A percentile compares a stretch with the other conserved stretches of the same genome.
Evolutionary conservation across 1,139 yeast genomes (phyloP).

Genomic region (Hansenula anomala): DNA sequence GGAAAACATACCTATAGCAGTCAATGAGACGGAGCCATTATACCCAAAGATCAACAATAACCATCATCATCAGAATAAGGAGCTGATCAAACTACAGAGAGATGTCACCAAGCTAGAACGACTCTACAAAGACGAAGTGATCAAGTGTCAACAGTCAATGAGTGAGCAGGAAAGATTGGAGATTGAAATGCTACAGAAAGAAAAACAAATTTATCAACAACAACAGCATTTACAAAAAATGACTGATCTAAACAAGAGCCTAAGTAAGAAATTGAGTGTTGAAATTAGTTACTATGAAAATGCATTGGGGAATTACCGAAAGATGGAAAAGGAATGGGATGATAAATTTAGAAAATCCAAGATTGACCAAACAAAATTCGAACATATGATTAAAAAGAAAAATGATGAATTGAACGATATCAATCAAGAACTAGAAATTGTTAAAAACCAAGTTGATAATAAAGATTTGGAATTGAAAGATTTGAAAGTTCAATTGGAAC

Average conservation of each 20-base stretch:
- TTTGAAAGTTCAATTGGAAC: background rate
- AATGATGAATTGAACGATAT: conserved; percentile 18
- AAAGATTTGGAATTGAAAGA: conserved; percentile 9
- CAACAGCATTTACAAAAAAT: conserved; percentile 8
- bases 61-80: background rate
- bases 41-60: background rate
- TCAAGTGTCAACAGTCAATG: conserved; percentile 23
- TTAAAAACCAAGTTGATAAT: conserved; percentile 16
- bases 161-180: conserved; percentile 29
- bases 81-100: conserved; percentile 4
- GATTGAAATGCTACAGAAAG: conserved; percentile 24
- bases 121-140: conserved; percentile 25
- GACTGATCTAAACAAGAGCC: conserved; percentile 8
- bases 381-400: conserved; percentile 23
- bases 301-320: conserved; percentile 20
- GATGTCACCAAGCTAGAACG: conserved; percentile 12
- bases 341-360: conserved; percentile 21
- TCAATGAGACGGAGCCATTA: too few relatives aligned
- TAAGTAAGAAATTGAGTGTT: conserved; percentile 11
- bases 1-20: conserved; percentile 6
- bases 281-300: conserved; percentile 14
- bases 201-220: conserved; percentile 13
- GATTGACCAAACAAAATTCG: conserved; percentile 19
- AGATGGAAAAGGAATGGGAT: conserved; percentile 4
- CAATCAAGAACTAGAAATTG: conserved; percentile 24